Evolutionary conservation across 1,284 basidiomycete species (phyloP), one percentile per base, ranked within the genome.

Genomic region (Sutorius eximius): DNA sequence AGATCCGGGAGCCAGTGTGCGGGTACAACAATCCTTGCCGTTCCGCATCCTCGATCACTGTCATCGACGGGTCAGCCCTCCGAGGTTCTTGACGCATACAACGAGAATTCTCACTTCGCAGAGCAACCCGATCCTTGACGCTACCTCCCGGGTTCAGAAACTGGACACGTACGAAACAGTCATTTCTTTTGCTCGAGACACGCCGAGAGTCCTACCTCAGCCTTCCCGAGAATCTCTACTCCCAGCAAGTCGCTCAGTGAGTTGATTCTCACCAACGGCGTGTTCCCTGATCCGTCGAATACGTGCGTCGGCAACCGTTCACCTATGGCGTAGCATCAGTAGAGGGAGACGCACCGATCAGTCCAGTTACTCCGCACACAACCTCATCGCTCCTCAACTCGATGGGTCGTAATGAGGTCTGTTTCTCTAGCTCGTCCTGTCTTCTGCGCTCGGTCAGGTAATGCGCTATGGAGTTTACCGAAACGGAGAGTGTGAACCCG

Each of bases 61-160:
- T 30, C 32, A 32, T 36, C 10, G 20, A 48, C 12, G 41, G n/a
- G 51, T 48, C 33, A 53, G 44, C 4, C 50, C 50, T 43, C 45
- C 18, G 20, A 49, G 18, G 47, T 34, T 30, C 16, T 2, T 4
- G 41, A 16, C 27, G 38, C 45, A 55, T 36, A 55, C 22, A 29
- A n/a, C 13, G 15, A 13, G 12, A 1, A 13, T 7, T 27, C 37
- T 56, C 65, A 95, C 93, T 94, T 69, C 86, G 82, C 51, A 98
- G 72, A 0, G 95, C 96, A 12, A 99, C 95, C 22, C 97, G 83
- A 71, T 99, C 97, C 73, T 99, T 99, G 44, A 98, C 91, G 53
- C 94, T 98, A 22, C 97, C 97, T 16, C 95, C 97, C 0, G 97
- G 96, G 72, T 99, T 99, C 51, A 99, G 73, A 68, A 90, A 98